Conservation (phyloP, 495 filamentous ascomycete species). For the Penicillium manginii region DNA sequence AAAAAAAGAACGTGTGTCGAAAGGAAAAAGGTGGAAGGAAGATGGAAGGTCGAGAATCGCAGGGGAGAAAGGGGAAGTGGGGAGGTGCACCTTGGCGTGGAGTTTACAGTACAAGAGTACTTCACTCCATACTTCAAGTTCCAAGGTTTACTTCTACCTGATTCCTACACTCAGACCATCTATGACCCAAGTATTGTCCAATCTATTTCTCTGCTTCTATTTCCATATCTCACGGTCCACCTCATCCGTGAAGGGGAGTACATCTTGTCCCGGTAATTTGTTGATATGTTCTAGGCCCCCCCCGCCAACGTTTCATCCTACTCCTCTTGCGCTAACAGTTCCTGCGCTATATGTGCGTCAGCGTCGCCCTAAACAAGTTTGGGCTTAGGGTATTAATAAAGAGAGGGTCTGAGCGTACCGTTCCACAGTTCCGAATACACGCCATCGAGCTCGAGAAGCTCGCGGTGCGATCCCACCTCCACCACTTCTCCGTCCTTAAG, state of each 20-base stretch:
- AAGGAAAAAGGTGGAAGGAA: conserved; percentile 14
- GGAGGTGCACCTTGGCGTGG: not conserved
- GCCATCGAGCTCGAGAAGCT: conserved; percentile 78
- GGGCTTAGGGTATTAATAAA: not conserved
- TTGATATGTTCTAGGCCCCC: not conserved
- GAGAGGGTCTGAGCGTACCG: conserved; percentile 48
- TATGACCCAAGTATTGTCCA: too few relatives aligned
- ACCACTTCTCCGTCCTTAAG: conserved; percentile 80
- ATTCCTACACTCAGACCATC: too few relatives aligned
- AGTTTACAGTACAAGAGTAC: too few relatives aligned
- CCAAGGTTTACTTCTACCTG: too few relatives aligned
- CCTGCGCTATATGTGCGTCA: conserved; percentile 42
- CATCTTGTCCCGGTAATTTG: too few relatives aligned
- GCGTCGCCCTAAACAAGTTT: not conserved
- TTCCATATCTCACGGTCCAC: not conserved
- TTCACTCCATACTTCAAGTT: not conserved
- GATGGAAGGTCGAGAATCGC: conserved; percentile 10
- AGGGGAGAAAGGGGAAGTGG: conserved; percentile 7
- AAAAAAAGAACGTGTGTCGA: conserved; percentile 11
- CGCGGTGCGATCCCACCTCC: conserved; percentile 82
- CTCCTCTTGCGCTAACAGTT: conserved; percentile 43
- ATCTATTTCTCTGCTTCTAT: not conserved
- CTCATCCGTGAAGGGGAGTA: too few relatives aligned
- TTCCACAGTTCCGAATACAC: conserved; percentile 92
- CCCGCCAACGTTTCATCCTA: conserved; percentile 16